These are phyloP conservation scores for Lanmaoa pseudosensibilis DNA, from an alignment of 768 basidiomycete genomes.

Conservation along the genomic window DNA sequence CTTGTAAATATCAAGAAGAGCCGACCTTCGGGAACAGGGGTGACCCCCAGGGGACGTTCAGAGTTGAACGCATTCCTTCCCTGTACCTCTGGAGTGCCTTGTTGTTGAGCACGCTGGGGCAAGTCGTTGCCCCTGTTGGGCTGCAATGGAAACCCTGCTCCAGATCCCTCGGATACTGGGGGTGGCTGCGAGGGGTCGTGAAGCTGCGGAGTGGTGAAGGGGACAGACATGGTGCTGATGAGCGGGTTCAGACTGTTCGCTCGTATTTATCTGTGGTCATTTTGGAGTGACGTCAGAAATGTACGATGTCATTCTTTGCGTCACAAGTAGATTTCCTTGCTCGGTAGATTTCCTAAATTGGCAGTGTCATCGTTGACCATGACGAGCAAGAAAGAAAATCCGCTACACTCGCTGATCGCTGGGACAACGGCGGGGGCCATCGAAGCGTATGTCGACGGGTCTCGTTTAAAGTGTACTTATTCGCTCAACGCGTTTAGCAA, in stretches of 20 bases:
- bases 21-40: slow-evolving; percentile 37
- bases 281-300: slow-evolving; percentile 8
- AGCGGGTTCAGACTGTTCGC: background rate
- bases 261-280: slow-evolving; percentile 14
- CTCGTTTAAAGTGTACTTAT: background rate
- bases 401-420: slow-evolving; percentile 82
- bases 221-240: slow-evolving; percentile 19
- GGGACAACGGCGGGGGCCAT: slow-evolving; percentile 91
- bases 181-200: slow-evolving; percentile 52
- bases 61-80: slow-evolving; percentile 30
- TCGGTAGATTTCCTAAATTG: slow-evolving; percentile 6
- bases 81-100: background rate
- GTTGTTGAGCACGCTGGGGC: background rate
- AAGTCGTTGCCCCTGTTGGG: background rate
- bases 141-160: background rate
- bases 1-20: background rate
- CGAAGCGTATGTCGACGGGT: slow-evolving; percentile 69
- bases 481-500: slow-evolving; percentile 43
- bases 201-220: slow-evolving; percentile 38
- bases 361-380: slow-evolving; percentile 24
- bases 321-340: background rate
- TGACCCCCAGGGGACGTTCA: slow-evolving; percentile 38
- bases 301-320: slow-evolving; percentile 6
- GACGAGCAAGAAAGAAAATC: slow-evolving; percentile 71
- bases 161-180: slow-evolving; percentile 30